Evolutionary conservation across 768 basidiomycete genomes (phyloP), one percentile per base, ranked within the genome.

Genomic region (Termitomyces sp.): DNA sequence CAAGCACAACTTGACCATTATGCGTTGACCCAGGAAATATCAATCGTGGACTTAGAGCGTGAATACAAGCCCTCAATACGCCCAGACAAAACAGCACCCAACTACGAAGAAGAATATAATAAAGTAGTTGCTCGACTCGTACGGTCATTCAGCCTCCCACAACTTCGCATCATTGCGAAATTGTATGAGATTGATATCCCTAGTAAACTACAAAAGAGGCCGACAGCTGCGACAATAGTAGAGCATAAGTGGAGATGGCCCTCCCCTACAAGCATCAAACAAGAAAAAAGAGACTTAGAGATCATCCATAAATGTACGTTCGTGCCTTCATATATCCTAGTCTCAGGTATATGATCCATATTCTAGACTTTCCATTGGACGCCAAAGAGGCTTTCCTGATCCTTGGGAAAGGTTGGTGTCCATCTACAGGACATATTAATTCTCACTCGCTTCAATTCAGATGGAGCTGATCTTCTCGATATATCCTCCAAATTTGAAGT

Each of bases 211-310:
- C 75, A 68, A 44, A 83, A 82, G 64, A 64, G 68, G 57, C 65
- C 74, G 37, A 73, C 70, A 62, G 81, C 79, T 40, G 74, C 74
- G 45, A 72, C 76, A 48, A 83, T 91, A 59, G 78, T 91, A 27
- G 84, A 89, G 67, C 72, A 79, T 58, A 72, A 76, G 56, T 93
- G 90, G 90, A 75, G 74, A 27, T 91, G 87, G 88, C 83, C 85
- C 6, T 81, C 85, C 27, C 66, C 88, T 54, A 70, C 74, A 45
- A 76, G 79, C 32, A 74, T 87, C 6, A 76, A 80, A 64, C 79
- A 78, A 64, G 71, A 77, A 53, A 75, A 73, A 64, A 74, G 74
- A 46, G 83, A 84, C 49, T 84, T 76, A 16, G 82, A 85, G 67
- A 65, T 78, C 4, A 66, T 72, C 20, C 68, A 72, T 40, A 71